phyloP scores from a whole-genome alignment of 139 green algal species.

The Picochlorum sp. region DNA sequence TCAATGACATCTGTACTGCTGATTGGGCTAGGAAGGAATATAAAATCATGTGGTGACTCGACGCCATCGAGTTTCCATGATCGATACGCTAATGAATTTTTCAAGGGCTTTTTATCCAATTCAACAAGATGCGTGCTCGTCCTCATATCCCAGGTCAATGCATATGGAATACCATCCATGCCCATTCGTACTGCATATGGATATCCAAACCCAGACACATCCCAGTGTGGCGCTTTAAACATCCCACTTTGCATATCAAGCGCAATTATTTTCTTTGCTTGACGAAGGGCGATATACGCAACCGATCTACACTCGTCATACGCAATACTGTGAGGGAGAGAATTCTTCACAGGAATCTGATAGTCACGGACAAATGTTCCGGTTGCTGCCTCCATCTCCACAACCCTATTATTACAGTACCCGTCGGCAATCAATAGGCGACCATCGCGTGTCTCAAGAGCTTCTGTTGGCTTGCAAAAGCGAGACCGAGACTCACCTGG shows the following conservation, averaged over 20 bases:
- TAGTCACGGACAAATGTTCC: slow-evolving; percentile 14
- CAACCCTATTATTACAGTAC: slow-evolving; percentile 46
- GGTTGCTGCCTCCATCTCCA: slow-evolving; percentile 33
- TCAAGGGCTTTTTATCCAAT: neutral
- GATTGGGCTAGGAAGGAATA: slow-evolving; percentile 44
- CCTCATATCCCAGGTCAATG: slow-evolving; percentile 46
- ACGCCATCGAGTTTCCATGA: slow-evolving; percentile 38
- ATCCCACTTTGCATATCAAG: slow-evolving; percentile 66
- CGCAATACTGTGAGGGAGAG: slow-evolving; percentile 54
- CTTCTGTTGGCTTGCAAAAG: slow-evolving; percentile 83
- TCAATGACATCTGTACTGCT: slow-evolving; percentile 38
- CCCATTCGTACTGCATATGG: slow-evolving; percentile 54
- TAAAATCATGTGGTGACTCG: slow-evolving; percentile 52
- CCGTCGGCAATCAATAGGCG: slow-evolving; percentile 70
- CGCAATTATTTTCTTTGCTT: slow-evolving; percentile 32
- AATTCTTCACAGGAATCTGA: neutral
- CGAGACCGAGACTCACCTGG: slow-evolving; percentile 33
- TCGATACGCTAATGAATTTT: neutral
- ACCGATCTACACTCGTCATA: slow-evolving; percentile 63
- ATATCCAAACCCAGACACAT: slow-evolving; percentile 25
- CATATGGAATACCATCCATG: slow-evolving; percentile 57
- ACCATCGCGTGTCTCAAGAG: slow-evolving; percentile 53
- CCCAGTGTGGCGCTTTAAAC: slow-evolving; percentile 17
- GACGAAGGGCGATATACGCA: slow-evolving; percentile 56
- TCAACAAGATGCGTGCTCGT: neutral